Evolutionary conservation across 225 moss, liverwort and hornwort species (phyloP).

Genomic region (Climacium dendroides): DNA sequence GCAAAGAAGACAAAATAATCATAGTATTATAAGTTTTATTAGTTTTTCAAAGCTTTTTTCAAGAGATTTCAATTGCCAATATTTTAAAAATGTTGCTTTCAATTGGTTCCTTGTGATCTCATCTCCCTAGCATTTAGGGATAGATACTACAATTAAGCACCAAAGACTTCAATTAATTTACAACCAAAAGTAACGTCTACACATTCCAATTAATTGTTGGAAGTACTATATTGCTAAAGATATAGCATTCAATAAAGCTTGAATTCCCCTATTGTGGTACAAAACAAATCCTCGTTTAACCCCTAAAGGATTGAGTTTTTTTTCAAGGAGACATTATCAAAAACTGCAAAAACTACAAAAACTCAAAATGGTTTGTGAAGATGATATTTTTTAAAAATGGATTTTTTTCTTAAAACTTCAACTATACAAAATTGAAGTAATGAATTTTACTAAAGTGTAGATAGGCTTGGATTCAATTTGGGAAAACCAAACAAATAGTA

Average conservation of each 20-base stretch:
- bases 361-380: too few relatives aligned
- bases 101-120: neutral
- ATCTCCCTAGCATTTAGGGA: neutral
- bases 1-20: neutral
- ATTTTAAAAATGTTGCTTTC: neutral
- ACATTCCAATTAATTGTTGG: neutral
- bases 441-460: too few relatives aligned
- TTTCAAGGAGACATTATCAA: too few relatives aligned
- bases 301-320: neutral
- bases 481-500: too few relatives aligned
- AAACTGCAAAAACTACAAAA: too few relatives aligned
- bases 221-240: neutral
- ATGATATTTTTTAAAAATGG: too few relatives aligned
- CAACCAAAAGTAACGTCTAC: rapidly evolving
- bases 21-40: too few relatives aligned
- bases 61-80: neutral
- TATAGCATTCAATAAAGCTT: neutral
- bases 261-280: rapidly evolving
- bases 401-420: too few relatives aligned
- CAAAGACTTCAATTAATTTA: neutral
- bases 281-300: neutral
- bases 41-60: neutral
- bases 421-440: too few relatives aligned
- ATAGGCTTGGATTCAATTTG: too few relatives aligned
- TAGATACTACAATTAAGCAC: neutral